Conservation (phyloP, 192 early-diverging fungal species). For the Geranomyces michiganensis region DNA sequence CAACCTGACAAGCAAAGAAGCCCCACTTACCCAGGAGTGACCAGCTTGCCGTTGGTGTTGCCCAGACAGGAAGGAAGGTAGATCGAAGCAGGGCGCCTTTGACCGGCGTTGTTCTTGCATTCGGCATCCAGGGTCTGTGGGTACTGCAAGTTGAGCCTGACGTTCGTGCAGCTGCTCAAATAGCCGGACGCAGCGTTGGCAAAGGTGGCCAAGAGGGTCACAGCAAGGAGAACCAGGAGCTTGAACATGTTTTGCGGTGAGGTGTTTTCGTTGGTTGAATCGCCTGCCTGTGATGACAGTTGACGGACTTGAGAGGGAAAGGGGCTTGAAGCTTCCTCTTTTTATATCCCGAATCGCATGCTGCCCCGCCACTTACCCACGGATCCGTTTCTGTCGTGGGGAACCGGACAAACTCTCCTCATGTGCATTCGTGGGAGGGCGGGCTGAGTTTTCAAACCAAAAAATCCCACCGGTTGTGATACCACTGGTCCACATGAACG, state of each 20-base stretch:
- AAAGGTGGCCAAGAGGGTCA: background rate
- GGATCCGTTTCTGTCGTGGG: no score
- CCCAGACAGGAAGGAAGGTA: background rate
- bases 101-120: constrained; percentile 4
- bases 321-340: no score
- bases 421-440: no score
- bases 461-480: no score
- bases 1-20: background rate
- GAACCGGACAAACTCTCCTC: no score
- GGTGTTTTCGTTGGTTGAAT: no score
- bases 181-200: background rate
- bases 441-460: no score
- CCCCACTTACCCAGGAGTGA: background rate
- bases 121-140: background rate
- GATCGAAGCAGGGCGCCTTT: background rate
- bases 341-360: no score
- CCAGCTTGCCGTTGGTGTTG: background rate
- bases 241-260: constrained; percentile 2
- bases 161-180: background rate
- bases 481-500: no score
- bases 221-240: background rate
- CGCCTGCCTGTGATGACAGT: no score
- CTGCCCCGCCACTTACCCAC: no score
- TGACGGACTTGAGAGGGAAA: no score
- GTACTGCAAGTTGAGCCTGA: constrained; percentile 3